phyloP scores from a whole-genome alignment of 768 basidiomycete genomes.

The Pisolithus orientalis region DNA sequence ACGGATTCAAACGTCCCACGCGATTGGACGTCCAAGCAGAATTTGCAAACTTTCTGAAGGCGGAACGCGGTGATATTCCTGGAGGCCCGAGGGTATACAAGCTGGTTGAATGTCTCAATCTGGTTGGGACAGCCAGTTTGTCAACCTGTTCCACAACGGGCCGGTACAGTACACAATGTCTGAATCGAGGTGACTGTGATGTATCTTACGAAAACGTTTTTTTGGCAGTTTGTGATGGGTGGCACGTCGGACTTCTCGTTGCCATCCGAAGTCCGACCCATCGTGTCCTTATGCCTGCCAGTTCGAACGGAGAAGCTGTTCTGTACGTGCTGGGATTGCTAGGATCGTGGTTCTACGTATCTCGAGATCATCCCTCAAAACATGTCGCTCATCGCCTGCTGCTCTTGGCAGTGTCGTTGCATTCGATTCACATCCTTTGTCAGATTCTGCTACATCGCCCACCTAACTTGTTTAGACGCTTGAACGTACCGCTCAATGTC shows the following conservation, averaged over 20 bases:
- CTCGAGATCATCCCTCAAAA: slow-evolving; percentile 2
- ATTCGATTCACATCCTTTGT: slow-evolving; percentile 13
- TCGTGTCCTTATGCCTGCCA: neutral
- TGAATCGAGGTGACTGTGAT: no score
- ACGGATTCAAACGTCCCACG: no score
- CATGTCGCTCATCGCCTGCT: slow-evolving; percentile 1
- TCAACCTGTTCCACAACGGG: no score
- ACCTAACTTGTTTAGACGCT: slow-evolving; percentile 53
- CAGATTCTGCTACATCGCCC: slow-evolving; percentile 32
- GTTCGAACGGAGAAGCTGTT: neutral
- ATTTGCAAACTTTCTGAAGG: no score
- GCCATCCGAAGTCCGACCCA: neutral
- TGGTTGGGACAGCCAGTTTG: no score
- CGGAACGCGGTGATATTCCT: no score
- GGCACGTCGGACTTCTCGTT: neutral
- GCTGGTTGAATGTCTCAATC: no score
- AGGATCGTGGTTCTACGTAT: slow-evolving; percentile 11
- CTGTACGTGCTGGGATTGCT: neutral
- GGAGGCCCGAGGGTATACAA: no score
- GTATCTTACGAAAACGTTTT: no score
- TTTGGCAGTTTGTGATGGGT: neutral
- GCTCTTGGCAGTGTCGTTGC: slow-evolving; percentile 8
- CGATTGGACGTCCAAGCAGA: no score
- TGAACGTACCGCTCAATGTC: slow-evolving; percentile 50
- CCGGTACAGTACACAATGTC: no score